These are phyloP conservation scores for Termitomyces heimii DNA, from an alignment of 768 basidiomycete genomes.

Conservation along the genomic window DNA sequence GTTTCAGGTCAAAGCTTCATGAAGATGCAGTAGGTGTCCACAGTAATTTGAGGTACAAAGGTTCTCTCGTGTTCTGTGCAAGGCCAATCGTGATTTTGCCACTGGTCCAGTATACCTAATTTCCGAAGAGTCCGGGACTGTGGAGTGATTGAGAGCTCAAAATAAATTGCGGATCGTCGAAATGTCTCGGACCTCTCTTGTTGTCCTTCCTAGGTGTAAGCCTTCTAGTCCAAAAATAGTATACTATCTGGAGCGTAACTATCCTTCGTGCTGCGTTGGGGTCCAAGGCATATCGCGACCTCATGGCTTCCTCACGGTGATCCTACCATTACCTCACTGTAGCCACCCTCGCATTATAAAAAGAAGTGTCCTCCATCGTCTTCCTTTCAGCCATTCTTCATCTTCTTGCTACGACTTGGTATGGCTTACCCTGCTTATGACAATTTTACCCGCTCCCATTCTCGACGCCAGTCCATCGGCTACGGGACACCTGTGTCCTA, in stretches of 20 bases:
- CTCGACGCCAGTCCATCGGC: constrained; percentile 34
- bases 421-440: constrained; percentile 22
- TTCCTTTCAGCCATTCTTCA: background rate
- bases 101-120: constrained; percentile 10
- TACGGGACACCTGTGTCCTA: constrained; percentile 26
- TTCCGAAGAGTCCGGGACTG: constrained; percentile 5
- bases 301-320: constrained; percentile 12
- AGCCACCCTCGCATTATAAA: constrained; percentile 12
- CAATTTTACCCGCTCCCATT: constrained; percentile 22
- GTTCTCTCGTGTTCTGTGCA: constrained; percentile 11
- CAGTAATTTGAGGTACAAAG: constrained; percentile 5
- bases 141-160: background rate
- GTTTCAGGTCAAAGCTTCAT: constrained; percentile 7
- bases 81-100: constrained; percentile 7
- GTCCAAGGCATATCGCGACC: constrained; percentile 5
- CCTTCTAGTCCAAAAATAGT: background rate
- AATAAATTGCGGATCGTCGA: background rate
- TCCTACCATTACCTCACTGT: constrained; percentile 10
- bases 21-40: background rate
- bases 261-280: background rate
- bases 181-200: background rate
- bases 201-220: background rate
- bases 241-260: background rate
- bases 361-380: constrained; percentile 1
- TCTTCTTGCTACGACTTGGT: background rate